Base-by-base conservation (phyloP, 202 grass and related monocot genomes). In the Carex sylvatica region DNA sequence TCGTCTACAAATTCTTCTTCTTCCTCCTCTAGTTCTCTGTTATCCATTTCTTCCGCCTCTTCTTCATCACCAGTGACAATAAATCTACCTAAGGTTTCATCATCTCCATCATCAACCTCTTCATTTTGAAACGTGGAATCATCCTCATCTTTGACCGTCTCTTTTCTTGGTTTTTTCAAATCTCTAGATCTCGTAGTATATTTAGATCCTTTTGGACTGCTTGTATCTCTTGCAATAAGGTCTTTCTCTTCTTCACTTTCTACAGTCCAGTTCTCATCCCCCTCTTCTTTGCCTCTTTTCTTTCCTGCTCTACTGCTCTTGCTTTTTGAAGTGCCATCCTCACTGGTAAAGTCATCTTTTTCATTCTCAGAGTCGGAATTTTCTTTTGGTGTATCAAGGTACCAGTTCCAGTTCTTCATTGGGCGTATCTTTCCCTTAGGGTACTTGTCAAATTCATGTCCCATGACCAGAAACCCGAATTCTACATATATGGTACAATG, bases 351-450 rank as follows among this genome's bases (percentile, higher is more conserved):
- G 10, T 88, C 86, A 44, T 78, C 83, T 36, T 78, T 86, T 42
- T 92, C 90, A 71, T 87, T 87, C 28, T 58, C 52, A 10, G 62
- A 82, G 26, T 77, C 15, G 5, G 80, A 69, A 60, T 4, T 76
- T 49, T 67, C 76, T 36, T 47, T 83, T 65, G 28, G 74, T 87
- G 83, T 88, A 56, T 93, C 91, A 4, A 98, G 53, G 38, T 90
- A 95, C 92, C 90, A 92, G 85, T 90, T 93, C 92, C 90, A 93
- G 18, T 90, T 85, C 78, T 93, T 93, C 3, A 88, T 78, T 20
- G 92, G 28, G 1, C 62, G 76, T 44, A 95, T 87, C 73, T 86
- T 85, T 31, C 86, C 86, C 86, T 65, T 95, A 0, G 90, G 89
- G 6, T 86, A 95, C 20, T 65, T 93, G 15, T 98, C 87, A 64